Evolutionary conservation across 208 protist species (phyloP).

Genomic region (Acanthamoeba royreba): DNA sequence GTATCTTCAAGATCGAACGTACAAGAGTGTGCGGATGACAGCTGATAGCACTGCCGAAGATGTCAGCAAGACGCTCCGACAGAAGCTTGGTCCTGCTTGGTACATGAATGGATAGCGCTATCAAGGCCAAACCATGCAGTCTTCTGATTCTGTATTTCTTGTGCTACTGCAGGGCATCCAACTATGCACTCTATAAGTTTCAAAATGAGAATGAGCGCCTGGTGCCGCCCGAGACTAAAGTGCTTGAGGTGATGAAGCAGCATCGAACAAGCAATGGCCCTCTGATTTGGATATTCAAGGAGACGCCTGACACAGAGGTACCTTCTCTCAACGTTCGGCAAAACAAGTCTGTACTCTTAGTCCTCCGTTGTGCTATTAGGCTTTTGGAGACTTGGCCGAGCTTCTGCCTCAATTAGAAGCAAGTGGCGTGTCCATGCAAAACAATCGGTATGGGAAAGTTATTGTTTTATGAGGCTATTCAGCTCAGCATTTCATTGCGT

Average conservation of each 20-base stretch:
- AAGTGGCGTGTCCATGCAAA: background rate
- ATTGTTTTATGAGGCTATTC: too few species aligned
- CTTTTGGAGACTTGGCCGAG: slow-evolving; percentile 26
- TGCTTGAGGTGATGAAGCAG: slow-evolving; percentile 45
- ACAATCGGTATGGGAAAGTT: too few species aligned
- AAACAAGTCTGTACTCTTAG: too few species aligned
- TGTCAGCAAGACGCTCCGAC: background rate
- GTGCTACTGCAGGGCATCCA: background rate
- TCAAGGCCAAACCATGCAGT: too few species aligned
- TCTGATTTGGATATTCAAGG: slow-evolving; percentile 39
- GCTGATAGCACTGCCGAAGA: slow-evolving; percentile 5
- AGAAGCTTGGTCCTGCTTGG: too few species aligned
- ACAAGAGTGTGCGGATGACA: slow-evolving; percentile 25
- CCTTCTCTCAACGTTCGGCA: background rate
- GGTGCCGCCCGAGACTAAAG: background rate
- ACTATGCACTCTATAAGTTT: slow-evolving; percentile 43
- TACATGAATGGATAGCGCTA: too few species aligned
- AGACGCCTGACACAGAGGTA: slow-evolving; percentile 31
- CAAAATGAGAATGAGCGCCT: slow-evolving; percentile 32
- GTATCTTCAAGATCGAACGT: slow-evolving; percentile 19
- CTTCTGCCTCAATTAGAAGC: background rate
- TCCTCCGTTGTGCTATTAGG: too few species aligned
- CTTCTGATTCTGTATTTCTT: too few species aligned
- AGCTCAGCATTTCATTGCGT: too few species aligned
- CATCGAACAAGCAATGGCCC: background rate